Conservation (phyloP, 2,329 filamentous ascomycete genomes). For the Neoarthrinium moseri region DNA sequence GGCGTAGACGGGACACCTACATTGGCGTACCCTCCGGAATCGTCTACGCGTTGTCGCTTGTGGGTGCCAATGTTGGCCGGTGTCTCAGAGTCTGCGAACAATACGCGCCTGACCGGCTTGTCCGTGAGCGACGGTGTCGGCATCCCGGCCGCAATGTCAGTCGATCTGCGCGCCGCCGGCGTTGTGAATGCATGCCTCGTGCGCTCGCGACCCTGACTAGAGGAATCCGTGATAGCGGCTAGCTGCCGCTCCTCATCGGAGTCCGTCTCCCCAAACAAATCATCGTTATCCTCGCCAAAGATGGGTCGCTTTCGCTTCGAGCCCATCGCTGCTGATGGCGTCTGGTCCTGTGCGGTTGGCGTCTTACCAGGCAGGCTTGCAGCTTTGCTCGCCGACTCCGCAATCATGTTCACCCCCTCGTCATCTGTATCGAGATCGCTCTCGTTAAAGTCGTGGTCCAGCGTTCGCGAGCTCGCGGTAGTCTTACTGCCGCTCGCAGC, state of each 20-base stretch:
- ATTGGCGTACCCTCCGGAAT: slow-evolving; percentile 6
- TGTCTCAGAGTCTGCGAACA: slow-evolving; percentile 20
- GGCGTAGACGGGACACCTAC: slow-evolving; percentile 16
- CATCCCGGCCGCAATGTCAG: slow-evolving; percentile 16
- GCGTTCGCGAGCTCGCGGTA: neutral
- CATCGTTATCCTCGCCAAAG: slow-evolving; percentile 12
- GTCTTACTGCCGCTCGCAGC: neutral
- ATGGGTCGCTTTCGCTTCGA: slow-evolving; percentile 23
- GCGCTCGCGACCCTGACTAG: slow-evolving; percentile 6
- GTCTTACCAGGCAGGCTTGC: neutral
- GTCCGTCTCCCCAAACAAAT: slow-evolving; percentile 25
- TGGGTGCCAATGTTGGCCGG: neutral
- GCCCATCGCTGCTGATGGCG: slow-evolving; percentile 8
- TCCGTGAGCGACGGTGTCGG: slow-evolving; percentile 24
- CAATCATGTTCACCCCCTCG: slow-evolving; percentile 7
- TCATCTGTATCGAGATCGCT: slow-evolving; percentile 8
- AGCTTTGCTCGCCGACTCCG: neutral
- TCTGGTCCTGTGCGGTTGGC: neutral
- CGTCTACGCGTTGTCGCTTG: slow-evolving; percentile 21
- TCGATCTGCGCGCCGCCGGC: slow-evolving; percentile 11
- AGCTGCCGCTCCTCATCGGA: slow-evolving; percentile 26
- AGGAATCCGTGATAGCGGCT: slow-evolving; percentile 17
- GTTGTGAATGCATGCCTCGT: slow-evolving; percentile 16
- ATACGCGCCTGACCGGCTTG: slow-evolving; percentile 23
- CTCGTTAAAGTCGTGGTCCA: slow-evolving; percentile 12